phyloP scores from a whole-genome alignment of 1,139 yeast genomes.

The Zygosaccharomyces pseudobailii region DNA sequence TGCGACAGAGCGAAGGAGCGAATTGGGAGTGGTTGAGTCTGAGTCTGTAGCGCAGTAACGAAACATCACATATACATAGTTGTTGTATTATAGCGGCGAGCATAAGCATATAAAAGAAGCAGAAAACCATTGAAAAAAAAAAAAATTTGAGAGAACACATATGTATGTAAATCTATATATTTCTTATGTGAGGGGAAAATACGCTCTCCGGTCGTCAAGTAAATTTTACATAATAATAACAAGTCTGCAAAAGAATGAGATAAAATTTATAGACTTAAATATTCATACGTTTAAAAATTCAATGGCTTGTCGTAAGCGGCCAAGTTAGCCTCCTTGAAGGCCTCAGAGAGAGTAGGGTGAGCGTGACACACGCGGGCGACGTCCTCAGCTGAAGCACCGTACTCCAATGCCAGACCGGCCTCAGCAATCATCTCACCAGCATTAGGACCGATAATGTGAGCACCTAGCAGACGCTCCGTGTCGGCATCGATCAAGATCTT shows the following conservation, averaged over 20 bases:
- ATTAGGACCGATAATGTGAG: constrained; percentile 94
- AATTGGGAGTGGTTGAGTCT: constrained; percentile 17
- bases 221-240: no score
- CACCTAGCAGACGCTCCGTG: constrained; percentile 94
- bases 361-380: constrained; percentile 97
- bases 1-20: constrained; percentile 3
- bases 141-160: background rate
- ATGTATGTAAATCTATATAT: no score
- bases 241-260: background rate
- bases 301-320: constrained; percentile 87
- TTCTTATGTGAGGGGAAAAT: no score
- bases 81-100: background rate
- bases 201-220: no score
- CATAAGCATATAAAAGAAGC: background rate
- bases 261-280: constrained; percentile 2
- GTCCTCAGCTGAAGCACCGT: constrained; percentile 98
- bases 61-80: background rate
- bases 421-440: constrained; percentile 99
- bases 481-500: constrained; percentile 95
- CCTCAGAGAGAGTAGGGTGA: constrained; percentile 97
- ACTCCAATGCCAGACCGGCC: constrained; percentile 95
- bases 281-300: constrained; percentile 47
- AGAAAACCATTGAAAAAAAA: background rate
- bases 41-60: constrained; percentile 8
- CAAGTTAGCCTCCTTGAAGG: constrained; percentile 97